Percentiles rank a stretch among this genome's conserved stretches.
These are phyloP conservation scores for Fusarium clavum DNA, from an alignment of 2,329 filamentous ascomycete genomes.

Conservation along the genomic window DNA sequence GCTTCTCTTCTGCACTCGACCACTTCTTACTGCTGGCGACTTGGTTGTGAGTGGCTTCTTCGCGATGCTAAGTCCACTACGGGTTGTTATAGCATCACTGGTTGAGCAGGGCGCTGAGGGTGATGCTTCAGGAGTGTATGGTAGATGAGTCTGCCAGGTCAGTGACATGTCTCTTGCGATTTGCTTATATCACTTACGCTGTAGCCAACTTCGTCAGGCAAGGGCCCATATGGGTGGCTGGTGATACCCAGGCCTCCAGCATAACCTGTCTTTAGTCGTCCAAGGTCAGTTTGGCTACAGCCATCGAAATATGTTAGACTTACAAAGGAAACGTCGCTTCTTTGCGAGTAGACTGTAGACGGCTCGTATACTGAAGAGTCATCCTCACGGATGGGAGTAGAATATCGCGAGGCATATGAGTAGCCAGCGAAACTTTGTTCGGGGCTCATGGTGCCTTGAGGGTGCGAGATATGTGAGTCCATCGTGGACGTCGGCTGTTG, in stretches of 20 bases:
- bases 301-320: conserved; percentile 2
- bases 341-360: conserved; percentile 33
- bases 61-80: conserved; percentile 51
- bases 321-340: conserved; percentile 34
- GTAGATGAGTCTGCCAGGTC: conserved; percentile 26
- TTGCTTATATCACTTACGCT: conserved; percentile 25
- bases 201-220: conserved; percentile 40
- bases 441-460: conserved; percentile 15
- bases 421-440: conserved; percentile 22
- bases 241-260: conserved; percentile 12
- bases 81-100: conserved; percentile 50
- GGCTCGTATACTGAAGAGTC: conserved; percentile 35
- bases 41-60: conserved; percentile 36
- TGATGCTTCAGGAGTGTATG: conserved; percentile 62
- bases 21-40: conserved; percentile 31
- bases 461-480: conserved; percentile 33
- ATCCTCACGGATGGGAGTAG: conserved; percentile 38
- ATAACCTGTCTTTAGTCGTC: conserved; percentile 28
- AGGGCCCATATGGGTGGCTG: conserved; percentile 34
- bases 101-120: conserved; percentile 54
- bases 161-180: conserved; percentile 3
- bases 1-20: conserved; percentile 41
- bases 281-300: neutral
- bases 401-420: conserved; percentile 28
- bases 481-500: conserved; percentile 24